Evolutionary conservation across 148 eudicot genomes (phyloP).

Genomic region (Vaccinium darrowii): DNA sequence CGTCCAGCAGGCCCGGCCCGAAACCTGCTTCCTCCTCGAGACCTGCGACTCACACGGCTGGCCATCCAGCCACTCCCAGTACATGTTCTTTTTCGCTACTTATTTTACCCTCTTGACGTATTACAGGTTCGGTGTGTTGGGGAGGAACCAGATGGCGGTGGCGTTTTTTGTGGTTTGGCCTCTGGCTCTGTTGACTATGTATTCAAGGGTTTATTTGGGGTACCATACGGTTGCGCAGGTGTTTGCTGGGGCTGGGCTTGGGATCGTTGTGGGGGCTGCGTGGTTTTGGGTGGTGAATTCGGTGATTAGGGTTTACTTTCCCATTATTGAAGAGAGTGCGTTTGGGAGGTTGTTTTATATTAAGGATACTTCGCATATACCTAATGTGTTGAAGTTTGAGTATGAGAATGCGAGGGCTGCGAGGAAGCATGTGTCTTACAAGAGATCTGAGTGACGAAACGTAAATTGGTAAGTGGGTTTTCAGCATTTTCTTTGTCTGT

Average conservation of each 20-base stretch:
- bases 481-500: background rate
- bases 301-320: conserved; percentile 41
- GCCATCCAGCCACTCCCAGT: conserved; percentile 91
- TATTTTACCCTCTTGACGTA: conserved; percentile 57
- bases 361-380: conserved; percentile 89
- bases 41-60: conserved; percentile 92
- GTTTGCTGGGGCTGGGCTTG: conserved; percentile 72
- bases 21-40: conserved; percentile 69
- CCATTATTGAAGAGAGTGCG: conserved; percentile 71
- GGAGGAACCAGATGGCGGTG: conserved; percentile 40
- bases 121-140: conserved; percentile 38
- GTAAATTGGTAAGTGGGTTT: conserved; percentile 15
- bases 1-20: conserved; percentile 77
- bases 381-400: conserved; percentile 84
- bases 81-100: conserved; percentile 80
- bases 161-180: conserved; percentile 51
- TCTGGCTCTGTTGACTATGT: conserved; percentile 68
- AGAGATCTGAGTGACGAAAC: conserved; percentile 23
- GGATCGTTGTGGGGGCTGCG: conserved; percentile 49
- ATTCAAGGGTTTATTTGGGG: conserved; percentile 87
- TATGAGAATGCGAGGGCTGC: conserved; percentile 47
- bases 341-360: conserved; percentile 69
- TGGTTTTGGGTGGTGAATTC: conserved; percentile 79
- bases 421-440: conserved; percentile 27
- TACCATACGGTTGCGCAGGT: conserved; percentile 84